These are phyloP conservation scores for Psilocybe cyanescens DNA, from an alignment of 768 basidiomycete species.

Conservation along the genomic window DNA sequence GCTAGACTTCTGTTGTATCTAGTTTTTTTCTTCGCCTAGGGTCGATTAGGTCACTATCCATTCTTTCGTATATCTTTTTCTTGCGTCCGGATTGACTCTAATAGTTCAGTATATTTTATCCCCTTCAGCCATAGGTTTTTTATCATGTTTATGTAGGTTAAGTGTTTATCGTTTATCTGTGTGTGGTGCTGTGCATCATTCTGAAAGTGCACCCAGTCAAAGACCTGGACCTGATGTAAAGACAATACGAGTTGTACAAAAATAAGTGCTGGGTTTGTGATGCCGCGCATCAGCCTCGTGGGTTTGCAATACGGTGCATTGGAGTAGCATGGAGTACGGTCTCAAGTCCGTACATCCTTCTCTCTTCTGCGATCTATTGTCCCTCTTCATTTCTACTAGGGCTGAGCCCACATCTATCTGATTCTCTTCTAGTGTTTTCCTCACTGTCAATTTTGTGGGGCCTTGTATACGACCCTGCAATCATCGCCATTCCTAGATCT, in stretches of 20 bases:
- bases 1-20: conserved; percentile 16
- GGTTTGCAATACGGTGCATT: background rate
- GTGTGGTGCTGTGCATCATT: background rate
- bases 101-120: conserved; percentile 2
- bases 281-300: conserved; percentile 20
- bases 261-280: background rate
- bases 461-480: conserved; percentile 18
- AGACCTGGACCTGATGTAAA: background rate
- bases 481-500: conserved; percentile 23
- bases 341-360: background rate
- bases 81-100: background rate
- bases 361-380: conserved; percentile 1
- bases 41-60: background rate
- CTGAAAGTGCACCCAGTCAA: background rate
- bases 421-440: background rate
- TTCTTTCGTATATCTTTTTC: conserved; percentile 4
- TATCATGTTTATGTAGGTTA: background rate
- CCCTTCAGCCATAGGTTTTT: background rate
- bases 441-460: conserved; percentile 1
- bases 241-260: background rate
- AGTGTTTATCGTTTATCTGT: background rate
- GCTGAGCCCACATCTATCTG: conserved; percentile 22
- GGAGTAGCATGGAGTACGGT: background rate
- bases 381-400: conserved; percentile 8
- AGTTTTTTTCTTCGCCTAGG: conserved; percentile 18